These are phyloP conservation scores for Akebia trifoliata DNA, from an alignment of 164 flowering plant species.

Conservation along the genomic window DNA sequence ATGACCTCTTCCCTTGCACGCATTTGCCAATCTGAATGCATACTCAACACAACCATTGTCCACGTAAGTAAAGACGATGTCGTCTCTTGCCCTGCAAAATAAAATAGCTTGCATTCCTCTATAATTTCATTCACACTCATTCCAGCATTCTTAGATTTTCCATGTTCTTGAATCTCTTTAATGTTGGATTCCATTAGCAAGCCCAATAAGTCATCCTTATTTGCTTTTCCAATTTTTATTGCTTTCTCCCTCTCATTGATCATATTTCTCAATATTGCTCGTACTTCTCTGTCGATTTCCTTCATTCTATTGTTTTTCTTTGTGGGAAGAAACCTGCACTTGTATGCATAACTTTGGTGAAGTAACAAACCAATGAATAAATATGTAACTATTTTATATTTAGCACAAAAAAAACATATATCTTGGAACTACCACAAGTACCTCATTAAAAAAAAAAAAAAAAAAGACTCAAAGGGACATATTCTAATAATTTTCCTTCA, in stretches of 20 bases:
- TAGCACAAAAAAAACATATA: too few relatives aligned
- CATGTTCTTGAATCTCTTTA: conserved; percentile 8
- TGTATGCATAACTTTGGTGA: too few relatives aligned
- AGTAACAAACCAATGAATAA: too few relatives aligned
- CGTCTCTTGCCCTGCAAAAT: conserved; percentile 16
- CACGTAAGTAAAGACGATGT: conserved; percentile 9
- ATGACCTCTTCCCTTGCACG: conserved; percentile 12
- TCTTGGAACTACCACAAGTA: not conserved
- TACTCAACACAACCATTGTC: conserved; percentile 14
- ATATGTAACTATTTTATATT: too few relatives aligned
- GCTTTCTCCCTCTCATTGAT: conserved; percentile 16
- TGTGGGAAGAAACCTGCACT: conserved; percentile 2
- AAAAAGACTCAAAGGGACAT: too few relatives aligned
- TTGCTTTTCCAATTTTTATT: conserved; percentile 8
- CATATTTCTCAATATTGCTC: conserved; percentile 2
- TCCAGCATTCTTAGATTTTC: conserved; percentile 5
- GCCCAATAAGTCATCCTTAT: conserved; percentile 16
- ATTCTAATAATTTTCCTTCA: too few relatives aligned
- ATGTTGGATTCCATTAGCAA: conserved; percentile 17
- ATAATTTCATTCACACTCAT: conserved; percentile 14
- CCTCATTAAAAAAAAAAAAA: too few relatives aligned
- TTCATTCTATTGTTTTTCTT: conserved; percentile 16
- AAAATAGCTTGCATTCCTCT: conserved; percentile 19
- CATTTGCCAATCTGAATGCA: conserved; percentile 12
- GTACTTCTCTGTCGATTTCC: conserved; percentile 9